Evolutionary conservation across 2,329 filamentous ascomycete species (phyloP).

Genomic region (Thielaviopsis ethacetica): DNA sequence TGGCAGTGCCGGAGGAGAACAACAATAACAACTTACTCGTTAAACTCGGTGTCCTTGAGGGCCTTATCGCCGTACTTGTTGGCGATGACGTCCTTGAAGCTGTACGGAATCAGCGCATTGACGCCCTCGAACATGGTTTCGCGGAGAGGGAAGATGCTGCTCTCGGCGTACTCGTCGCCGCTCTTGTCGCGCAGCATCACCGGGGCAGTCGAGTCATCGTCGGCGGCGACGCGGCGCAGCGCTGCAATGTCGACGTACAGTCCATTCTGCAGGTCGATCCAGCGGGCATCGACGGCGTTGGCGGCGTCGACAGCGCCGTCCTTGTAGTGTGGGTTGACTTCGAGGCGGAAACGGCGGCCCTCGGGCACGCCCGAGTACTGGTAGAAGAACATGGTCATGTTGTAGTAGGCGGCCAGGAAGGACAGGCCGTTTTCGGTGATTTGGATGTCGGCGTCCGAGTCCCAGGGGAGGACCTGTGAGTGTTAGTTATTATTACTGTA

Average conservation of each 20-base stretch:
- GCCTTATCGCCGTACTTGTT: conserved; percentile 40
- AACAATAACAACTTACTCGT: conserved; percentile 27
- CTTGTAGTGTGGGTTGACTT: conserved; percentile 28
- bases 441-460: conserved; percentile 62
- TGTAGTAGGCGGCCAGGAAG: conserved; percentile 50
- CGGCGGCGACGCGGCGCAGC: conserved; percentile 29
- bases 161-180: conserved; percentile 31
- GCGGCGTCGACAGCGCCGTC: conserved; percentile 19
- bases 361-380: conserved; percentile 22
- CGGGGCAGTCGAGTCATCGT: conserved; percentile 21
- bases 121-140: conserved; percentile 53
- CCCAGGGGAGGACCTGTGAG: conserved; percentile 53
- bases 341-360: conserved; percentile 30
- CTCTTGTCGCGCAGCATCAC: conserved; percentile 35
- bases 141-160: conserved; percentile 51
- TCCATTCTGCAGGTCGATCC: conserved; percentile 30
- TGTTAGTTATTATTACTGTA: conserved; percentile 5
- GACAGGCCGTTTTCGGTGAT: conserved; percentile 49
- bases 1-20: too few relatives aligned
- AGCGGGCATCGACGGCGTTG: conserved; percentile 25
- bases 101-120: conserved; percentile 47
- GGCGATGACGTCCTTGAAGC: conserved; percentile 40
- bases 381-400: conserved; percentile 35
- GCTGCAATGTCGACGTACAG: conserved; percentile 36
- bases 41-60: conserved; percentile 32